A percentile compares a stretch with the other conserved stretches of the same genome.
Conservation (phyloP, 208 protist genomes). For the Wallacemonas sp. region DNA sequence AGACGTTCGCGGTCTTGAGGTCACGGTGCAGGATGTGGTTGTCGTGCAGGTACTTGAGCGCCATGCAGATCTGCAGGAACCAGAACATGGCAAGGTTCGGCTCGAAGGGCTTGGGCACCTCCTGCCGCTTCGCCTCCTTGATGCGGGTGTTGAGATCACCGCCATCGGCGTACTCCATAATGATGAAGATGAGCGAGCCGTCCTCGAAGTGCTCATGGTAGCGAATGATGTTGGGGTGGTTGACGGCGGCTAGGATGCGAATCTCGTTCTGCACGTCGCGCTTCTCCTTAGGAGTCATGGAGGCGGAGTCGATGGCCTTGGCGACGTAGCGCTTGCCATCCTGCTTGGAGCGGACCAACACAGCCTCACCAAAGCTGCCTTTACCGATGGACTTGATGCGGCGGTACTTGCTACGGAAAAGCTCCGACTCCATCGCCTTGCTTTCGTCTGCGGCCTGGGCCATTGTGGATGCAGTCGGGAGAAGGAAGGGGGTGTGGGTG, state of each 20-base stretch:
- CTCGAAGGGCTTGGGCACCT: constrained; percentile 70
- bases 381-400: constrained; percentile 90
- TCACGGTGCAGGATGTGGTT: constrained; percentile 92
- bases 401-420: constrained; percentile 89
- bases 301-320: constrained; percentile 89
- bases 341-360: constrained; percentile 85
- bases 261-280: constrained; percentile 93
- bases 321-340: constrained; percentile 92
- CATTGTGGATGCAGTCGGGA: constrained; percentile 30
- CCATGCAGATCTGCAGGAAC: constrained; percentile 92
- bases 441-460: constrained; percentile 69
- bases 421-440: constrained; percentile 74
- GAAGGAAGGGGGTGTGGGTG: too few relatives aligned
- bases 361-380: constrained; percentile 91
- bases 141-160: constrained; percentile 88
- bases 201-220: constrained; percentile 92
- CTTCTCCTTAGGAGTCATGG: constrained; percentile 90
- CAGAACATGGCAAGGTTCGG: constrained; percentile 90
- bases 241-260: constrained; percentile 85
- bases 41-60: constrained; percentile 92
- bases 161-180: constrained; percentile 94
- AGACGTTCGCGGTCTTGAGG: constrained; percentile 91
- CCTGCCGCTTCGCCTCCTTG: constrained; percentile 86
- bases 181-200: constrained; percentile 88
- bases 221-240: constrained; percentile 93